These are phyloP conservation scores for Acacia concinna DNA, from an alignment of 331 rosid species.

Conservation along the genomic window DNA sequence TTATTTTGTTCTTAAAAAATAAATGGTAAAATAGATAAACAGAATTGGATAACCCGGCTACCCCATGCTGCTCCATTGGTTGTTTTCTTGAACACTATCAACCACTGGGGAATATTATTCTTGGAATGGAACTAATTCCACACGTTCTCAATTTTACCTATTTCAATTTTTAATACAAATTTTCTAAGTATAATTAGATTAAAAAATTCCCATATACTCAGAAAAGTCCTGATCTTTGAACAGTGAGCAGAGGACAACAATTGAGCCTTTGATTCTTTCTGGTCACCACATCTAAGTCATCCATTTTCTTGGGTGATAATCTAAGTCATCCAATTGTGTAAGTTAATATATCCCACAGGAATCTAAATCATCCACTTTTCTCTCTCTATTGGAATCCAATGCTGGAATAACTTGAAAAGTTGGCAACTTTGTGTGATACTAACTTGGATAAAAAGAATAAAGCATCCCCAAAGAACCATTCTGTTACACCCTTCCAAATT, in stretches of 20 bases:
- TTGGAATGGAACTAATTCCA: slow-evolving; percentile 17
- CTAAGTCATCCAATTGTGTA: slow-evolving; percentile 21
- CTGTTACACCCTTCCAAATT: slow-evolving; percentile 16
- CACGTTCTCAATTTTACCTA: background rate
- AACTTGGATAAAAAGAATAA: slow-evolving; percentile 37
- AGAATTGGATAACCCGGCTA: background rate
- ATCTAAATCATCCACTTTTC: slow-evolving; percentile 31
- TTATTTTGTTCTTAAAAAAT: background rate
- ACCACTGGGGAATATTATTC: background rate
- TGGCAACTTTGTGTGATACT: slow-evolving; percentile 14
- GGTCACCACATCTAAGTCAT: slow-evolving; percentile 9
- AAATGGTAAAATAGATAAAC: background rate
- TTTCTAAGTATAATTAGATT: background rate
- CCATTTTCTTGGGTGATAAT: background rate
- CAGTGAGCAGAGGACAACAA: background rate
- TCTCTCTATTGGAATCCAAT: slow-evolving; percentile 40
- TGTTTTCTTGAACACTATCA: background rate
- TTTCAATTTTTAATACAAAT: background rate
- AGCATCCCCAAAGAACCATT: slow-evolving; percentile 25
- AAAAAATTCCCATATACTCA: background rate
- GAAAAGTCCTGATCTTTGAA: slow-evolving; percentile 12
- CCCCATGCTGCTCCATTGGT: slow-evolving; percentile 4
- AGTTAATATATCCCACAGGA: slow-evolving; percentile 31
- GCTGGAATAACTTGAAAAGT: slow-evolving; percentile 33
- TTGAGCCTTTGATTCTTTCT: background rate